Evolutionary conservation across 2,329 filamentous ascomycete species (phyloP), one percentile per base, ranked within the genome.

Genomic region (Talaromyces amestolkiae): DNA sequence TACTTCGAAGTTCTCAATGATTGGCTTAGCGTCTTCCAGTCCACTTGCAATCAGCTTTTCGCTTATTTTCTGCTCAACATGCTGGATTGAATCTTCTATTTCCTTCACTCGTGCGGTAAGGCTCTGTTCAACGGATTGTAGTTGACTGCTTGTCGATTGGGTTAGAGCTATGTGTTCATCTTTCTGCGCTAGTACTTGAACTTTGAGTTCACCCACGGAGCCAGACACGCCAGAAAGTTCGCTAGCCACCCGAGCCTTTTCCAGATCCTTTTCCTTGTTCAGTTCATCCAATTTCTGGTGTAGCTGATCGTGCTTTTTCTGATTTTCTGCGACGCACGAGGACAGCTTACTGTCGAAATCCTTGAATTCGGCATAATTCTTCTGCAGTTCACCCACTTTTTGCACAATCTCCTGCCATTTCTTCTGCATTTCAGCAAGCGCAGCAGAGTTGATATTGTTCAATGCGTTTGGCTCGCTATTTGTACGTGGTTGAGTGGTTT

Each of bases 211-310:
- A 27, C 37, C 11, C 27, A 66, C 41, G 35, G 33, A 47, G 11
- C 33, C 35, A 19, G 15, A 39, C 11, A 64, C 33, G 5, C 41
- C 15, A 31, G 62, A 37, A 15, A 59, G 24, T 41, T 64, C 43
- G 13, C 33, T 47, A 22, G 31, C 54, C 22, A 71, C 51, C 3
- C 68, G 68, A 53, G 67, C 58, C 6, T 64, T 66, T 54, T 70
- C 69, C 22, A 58, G 68, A 49, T 67, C 54, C 6, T 64, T 66
- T 54, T 70, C 69, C 27, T 60, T 19, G 15, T 63, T 66, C 56
- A 70, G 58, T 22, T 67, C 65, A 15, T 65, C 59, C 33, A 69
- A 53, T 7, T 66, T 39, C 13, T 56, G 27, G 22, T 51, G 49
- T 47, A 64, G 41, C 39, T 47, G 58, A 15, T 59, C 56, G 35